Conservation (phyloP, 1,284 basidiomycete genomes). For the Vanrija sp. region DNA sequence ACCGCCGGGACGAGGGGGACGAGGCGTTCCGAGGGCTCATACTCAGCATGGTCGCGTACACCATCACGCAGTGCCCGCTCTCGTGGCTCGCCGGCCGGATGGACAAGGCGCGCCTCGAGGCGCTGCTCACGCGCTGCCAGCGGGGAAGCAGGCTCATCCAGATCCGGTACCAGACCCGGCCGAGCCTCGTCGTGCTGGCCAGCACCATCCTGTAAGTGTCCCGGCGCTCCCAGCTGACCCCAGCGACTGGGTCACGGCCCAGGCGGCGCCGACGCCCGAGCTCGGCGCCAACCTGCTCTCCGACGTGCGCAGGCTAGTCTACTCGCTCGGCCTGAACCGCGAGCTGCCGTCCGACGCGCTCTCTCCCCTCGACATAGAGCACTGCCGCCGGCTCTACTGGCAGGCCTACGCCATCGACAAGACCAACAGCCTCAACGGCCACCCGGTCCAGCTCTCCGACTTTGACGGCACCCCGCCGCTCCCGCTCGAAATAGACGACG, state of each 20-base stretch:
- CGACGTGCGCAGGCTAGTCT: conserved; percentile 21
- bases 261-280: conserved; percentile 13
- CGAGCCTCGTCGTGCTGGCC: conserved; percentile 18
- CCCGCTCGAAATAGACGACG: conserved; percentile 27
- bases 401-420: conserved; percentile 17
- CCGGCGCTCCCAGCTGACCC: background rate
- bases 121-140: conserved; percentile 20
- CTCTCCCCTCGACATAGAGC: conserved; percentile 18
- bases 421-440: conserved; percentile 25
- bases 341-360: conserved; percentile 9
- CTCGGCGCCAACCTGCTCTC: conserved; percentile 14
- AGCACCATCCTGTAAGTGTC: conserved; percentile 10
- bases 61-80: conserved; percentile 29
- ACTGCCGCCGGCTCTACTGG: conserved; percentile 25
- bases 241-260: conserved; percentile 6
- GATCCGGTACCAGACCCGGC: conserved; percentile 17
- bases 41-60: conserved; percentile 27
- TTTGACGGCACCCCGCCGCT: conserved; percentile 23
- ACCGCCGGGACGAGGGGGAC: conserved; percentile 22
- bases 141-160: conserved; percentile 22
- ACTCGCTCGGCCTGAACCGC: conserved; percentile 19
- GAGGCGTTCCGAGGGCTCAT: conserved; percentile 29
- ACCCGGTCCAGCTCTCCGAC: conserved; percentile 13
- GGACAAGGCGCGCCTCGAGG: conserved; percentile 13
- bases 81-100: conserved; percentile 19